Evolutionary conservation across 306 rosid species (phyloP), one percentile per base, ranked within the genome.

Genomic region (Pyrus communis): DNA sequence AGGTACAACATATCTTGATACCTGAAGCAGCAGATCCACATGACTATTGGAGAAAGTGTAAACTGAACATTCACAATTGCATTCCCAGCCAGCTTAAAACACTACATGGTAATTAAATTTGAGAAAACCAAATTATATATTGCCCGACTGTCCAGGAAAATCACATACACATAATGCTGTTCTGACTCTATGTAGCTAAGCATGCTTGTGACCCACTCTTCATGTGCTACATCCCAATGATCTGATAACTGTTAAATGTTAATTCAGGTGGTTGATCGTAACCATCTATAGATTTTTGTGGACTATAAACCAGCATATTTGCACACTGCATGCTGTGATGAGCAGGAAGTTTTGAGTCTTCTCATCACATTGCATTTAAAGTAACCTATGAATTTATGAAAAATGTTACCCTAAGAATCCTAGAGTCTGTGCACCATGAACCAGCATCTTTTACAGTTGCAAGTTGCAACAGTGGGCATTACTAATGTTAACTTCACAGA

Each of bases 1-100:
- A 95, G 99, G 92, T 95, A 84, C 93, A 88, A 85, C 62, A 95
- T 91, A 78, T 95, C 85, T 86, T 95, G 87, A 88, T 89, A 75
- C 99, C 99, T 54, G 71, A 63, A 79, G 85, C 88, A 70, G 83
- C 91, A 73, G 93, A 88, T 84, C 90, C 89, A 64, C 74, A 70
- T 66, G 86, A 88, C 80, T 77, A 78, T 82, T 95, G 97, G 99
- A 67, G 74, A 85, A 83, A 79, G 30, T 95, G 97, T 86, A 95
- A 88, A 79, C 80, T 86, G 77, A 87, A 75, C 86, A 81, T 95
- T 80, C 78, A 21, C 54, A 81, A 74, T 59, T 95, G 97, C 84
- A 77, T 82, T 79, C 84, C 86, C 52, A 77, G 61, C 73, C 92
- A 76, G 91, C 84, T 88, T 77, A 74, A 76, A 66, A 80, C n/a